Evolutionary conservation across 2,329 filamentous ascomycete species (phyloP).

Genomic region (Colletotrichum spinosum): DNA sequence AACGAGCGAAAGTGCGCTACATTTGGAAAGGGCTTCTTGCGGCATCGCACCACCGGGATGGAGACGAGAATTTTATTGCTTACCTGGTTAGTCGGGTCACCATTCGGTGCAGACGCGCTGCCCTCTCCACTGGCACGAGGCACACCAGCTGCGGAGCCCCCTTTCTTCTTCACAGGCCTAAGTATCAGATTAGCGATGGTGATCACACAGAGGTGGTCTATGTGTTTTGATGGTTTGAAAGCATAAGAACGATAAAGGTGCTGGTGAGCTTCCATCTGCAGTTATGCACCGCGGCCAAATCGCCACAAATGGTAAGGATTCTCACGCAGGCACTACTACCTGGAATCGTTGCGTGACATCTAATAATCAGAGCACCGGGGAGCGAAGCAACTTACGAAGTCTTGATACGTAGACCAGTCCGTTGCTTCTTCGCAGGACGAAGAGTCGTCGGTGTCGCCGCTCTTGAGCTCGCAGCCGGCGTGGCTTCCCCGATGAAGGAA

Average conservation of each 20-base stretch:
- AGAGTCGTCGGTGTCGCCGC: constrained; percentile 69
- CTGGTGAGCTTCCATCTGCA: constrained; percentile 24
- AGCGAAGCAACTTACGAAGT: constrained; percentile 69
- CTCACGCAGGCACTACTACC: constrained; percentile 8
- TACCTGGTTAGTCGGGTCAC: constrained; percentile 66
- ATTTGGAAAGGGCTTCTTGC: too few species aligned
- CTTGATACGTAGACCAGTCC: constrained; percentile 74
- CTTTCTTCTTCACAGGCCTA: constrained; percentile 83
- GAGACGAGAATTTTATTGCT: constrained; percentile 41
- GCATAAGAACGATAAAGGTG: constrained; percentile 19
- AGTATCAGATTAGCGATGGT: constrained; percentile 16
- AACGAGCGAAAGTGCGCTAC: not conserved
- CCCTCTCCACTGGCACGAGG: constrained; percentile 74
- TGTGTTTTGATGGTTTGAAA: not conserved
- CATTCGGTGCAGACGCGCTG: constrained; percentile 70
- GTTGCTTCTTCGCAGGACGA: constrained; percentile 69
- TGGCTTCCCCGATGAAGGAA: constrained; percentile 60
- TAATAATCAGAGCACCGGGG: constrained; percentile 19
- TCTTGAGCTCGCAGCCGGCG: constrained; percentile 65
- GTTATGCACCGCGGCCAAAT: constrained; percentile 20
- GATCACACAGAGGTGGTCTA: too few species aligned
- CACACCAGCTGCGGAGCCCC: constrained; percentile 75
- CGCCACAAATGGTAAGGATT: constrained; percentile 12
- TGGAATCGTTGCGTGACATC: constrained; percentile 19
- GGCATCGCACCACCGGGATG: constrained; percentile 8